Evolutionary conservation across 306 rosid genomes (phyloP), one percentile per base, ranked within the genome.

Genomic region (Crataegus laevigata): DNA sequence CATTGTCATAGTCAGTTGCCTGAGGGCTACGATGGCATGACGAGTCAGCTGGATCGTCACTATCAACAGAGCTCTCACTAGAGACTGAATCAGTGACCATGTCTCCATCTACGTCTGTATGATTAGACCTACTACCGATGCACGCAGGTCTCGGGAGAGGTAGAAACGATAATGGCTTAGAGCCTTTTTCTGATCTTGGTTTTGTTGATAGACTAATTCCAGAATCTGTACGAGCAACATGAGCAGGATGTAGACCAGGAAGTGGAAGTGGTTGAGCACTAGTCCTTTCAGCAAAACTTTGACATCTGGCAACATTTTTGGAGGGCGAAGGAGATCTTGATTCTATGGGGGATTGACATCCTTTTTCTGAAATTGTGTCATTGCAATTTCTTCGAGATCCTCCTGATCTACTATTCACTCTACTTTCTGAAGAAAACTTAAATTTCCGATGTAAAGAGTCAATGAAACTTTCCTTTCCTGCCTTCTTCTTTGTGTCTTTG

Each of bases 241-340:
- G 81, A 38, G 96, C 83, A 75, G 90, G 93, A 73, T 83, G 88
- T 78, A 72, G 81, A n/a, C 85, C 82, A 72, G 99, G 99, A 83
- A 89, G 98, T 24, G 99, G 99, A 70, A 96, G 97, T 58, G 97
- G 97, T 63, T 92, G 98, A 81, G 98, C 86, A 85, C 54, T 85
- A 71, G 90, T 81, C 82, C 99, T 90, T 82, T 90, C 98, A 30
- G 84, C 86, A 85, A 94, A 94, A 87, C 99, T 96, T 84, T 92
- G 99, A 84, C 96, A 90, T 88, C 99, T 89, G 45, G 83, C 82
- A 38, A 96, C 99, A 60, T 80, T 50, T 84, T 89, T 96, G 83
- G 96, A 90, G 72, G 99, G 98, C 10, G 99, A 96, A 75, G 98
- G 91, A 3, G 97, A 93, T 83, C 96, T 87, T 78, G 98, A 89